These are phyloP conservation scores for Chenopodium formosanum DNA, from an alignment of 148 eudicot species.

Conservation along the genomic window DNA sequence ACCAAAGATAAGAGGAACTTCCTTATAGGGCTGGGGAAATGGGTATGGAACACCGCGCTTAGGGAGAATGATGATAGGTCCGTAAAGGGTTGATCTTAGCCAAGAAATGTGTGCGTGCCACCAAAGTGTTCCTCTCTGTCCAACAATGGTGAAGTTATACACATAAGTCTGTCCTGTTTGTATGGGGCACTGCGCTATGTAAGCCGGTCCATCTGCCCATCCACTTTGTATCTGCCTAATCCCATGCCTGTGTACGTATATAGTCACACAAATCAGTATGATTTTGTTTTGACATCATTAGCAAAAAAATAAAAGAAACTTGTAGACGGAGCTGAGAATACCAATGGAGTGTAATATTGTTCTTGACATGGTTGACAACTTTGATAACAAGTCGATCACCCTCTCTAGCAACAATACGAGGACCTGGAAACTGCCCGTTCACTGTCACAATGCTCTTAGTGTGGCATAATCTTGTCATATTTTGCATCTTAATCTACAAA, in stretches of 20 bases:
- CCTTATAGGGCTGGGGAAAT: constrained; percentile 44
- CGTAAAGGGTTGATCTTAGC: constrained; percentile 55
- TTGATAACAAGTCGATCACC: constrained; percentile 36
- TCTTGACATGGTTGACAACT: constrained; percentile 41
- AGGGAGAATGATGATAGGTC: constrained; percentile 53
- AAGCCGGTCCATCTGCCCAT: constrained; percentile 64
- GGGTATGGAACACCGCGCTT: constrained; percentile 47
- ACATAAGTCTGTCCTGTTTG: constrained; percentile 52
- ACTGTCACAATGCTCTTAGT: constrained; percentile 45
- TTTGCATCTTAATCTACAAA: constrained; percentile 39
- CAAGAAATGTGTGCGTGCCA: constrained; percentile 63
- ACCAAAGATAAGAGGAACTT: constrained; percentile 48
- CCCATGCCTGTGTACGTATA: constrained; percentile 43
- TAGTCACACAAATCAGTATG: not conserved
- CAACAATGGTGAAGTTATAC: constrained; percentile 50
- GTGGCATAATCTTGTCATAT: constrained; percentile 44
- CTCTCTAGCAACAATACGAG: constrained; percentile 44
- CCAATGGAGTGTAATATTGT: constrained; percentile 53
- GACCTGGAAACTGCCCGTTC: constrained; percentile 50
- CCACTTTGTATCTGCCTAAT: constrained; percentile 45
- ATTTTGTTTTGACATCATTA: not conserved
- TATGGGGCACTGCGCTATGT: constrained; percentile 51
- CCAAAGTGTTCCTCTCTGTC: constrained; percentile 58
- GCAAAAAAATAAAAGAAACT: too few relatives aligned
- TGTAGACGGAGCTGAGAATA: constrained; percentile 4